Base-by-base conservation (phyloP, 2,329 filamentous ascomycete genomes). In the Arthrobotrys entomopaga region DNA sequence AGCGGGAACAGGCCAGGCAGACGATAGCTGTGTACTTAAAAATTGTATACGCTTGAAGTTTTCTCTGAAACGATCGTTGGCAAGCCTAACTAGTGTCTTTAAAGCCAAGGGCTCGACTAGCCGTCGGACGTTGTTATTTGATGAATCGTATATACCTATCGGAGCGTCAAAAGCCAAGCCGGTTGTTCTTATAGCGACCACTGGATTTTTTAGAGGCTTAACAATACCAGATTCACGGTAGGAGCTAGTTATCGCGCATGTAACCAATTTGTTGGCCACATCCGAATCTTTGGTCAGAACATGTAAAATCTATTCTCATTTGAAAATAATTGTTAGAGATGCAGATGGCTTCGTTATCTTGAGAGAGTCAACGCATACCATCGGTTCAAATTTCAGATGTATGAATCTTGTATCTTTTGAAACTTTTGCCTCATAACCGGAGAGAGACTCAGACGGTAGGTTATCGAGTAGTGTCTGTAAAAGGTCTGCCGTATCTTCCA, bases 381-480 rank as follows among this genome's bases (percentile, higher is more conserved):
- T 93, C 3, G 93, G 92, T 81, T 97, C 93, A 80, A 96, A 97
- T 81, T 96, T 95, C 82, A 97, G 91, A 81, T 94, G 92, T 58
- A 97, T 85, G 81, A 87, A 82, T 79, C 86, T 84, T 78, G 82
- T 81, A 65, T 80, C 80, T 59, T 77, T 79, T 64, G 76, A 80
- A 71, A 64, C 78, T 78, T 13, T 79, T 16, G 40, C 24, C 16
- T 43, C 48, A 34, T 34, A 57, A 57, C 42, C 73, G 75, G 2
- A 70, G 69, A 8, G 65, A 59, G 38, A 63, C 73, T 52, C 76
- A 76, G 26, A 76, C 77, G 19, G 46, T 59, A 43, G n/a, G 73
- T 78, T 60, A 15, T 78, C 80, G 54, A 78, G 81, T 13, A 81
- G 77, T 75, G 86, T 81, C 1, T 84, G 83, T 77, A 87, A 82